These are phyloP conservation scores for Trebouxia sp. DNA, from an alignment of 139 green algal genomes.

Conservation along the genomic window DNA sequence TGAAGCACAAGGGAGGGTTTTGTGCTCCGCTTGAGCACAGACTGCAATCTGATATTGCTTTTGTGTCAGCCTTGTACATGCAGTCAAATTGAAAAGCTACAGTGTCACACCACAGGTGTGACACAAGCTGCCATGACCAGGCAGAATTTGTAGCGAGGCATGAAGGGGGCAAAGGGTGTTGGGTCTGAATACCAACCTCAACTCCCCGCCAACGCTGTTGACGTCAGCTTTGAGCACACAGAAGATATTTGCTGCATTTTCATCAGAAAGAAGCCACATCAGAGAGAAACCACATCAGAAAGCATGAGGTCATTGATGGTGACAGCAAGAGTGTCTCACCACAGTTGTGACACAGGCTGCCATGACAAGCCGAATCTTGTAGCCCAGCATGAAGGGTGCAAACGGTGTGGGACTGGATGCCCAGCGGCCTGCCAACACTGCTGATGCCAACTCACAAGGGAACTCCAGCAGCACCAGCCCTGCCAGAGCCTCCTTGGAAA, in stretches of 20 bases:
- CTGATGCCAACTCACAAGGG: conserved; percentile 79
- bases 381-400: conserved; percentile 73
- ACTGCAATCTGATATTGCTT: too few relatives aligned
- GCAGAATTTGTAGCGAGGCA: conserved; percentile 64
- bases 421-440: conserved; percentile 76
- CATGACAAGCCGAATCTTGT: conserved; percentile 57
- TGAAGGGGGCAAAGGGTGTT: conserved; percentile 72
- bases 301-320: background rate
- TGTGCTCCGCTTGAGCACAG: too few relatives aligned
- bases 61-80: background rate
- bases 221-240: too few relatives aligned
- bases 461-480: conserved; percentile 84
- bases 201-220: conserved; percentile 80
- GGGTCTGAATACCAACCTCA: conserved; percentile 28
- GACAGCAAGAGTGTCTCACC: too few relatives aligned
- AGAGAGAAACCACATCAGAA: background rate
- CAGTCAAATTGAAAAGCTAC: background rate
- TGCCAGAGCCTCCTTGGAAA: conserved; percentile 81
- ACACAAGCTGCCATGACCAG: conserved; percentile 50
- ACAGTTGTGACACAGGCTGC: conserved; percentile 43
- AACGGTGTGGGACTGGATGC: conserved; percentile 53
- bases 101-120: conserved; percentile 34
- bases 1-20: too few relatives aligned
- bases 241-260: too few relatives aligned
- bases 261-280: too few relatives aligned